phyloP scores from a whole-genome alignment of 2,329 filamentous ascomycete genomes.

The Pseudogymnoascus sp. region DNA sequence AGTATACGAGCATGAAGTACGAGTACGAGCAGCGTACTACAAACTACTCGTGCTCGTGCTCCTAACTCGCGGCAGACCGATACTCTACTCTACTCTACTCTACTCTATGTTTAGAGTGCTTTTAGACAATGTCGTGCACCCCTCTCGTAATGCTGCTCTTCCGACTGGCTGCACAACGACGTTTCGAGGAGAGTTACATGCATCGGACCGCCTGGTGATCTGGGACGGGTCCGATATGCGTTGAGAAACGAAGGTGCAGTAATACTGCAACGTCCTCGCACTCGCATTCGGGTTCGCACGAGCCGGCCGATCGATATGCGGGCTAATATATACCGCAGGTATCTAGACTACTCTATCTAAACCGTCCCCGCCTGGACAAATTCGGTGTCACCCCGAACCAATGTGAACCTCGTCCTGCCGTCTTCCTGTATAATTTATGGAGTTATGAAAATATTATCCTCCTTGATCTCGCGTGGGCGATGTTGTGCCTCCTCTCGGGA shows the following conservation, averaged over 20 bases:
- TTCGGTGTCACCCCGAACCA: not conserved
- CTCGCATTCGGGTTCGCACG: not conserved
- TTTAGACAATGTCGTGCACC: not conserved
- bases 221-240: not conserved
- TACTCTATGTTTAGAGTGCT: conserved; percentile 4
- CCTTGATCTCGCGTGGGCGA: not conserved
- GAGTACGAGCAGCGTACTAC: not conserved
- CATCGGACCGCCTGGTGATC: not conserved
- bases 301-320: conserved; percentile 1
- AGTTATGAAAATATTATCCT: conserved; percentile 1
- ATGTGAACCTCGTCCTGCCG: not conserved
- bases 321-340: not conserved
- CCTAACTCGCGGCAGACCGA: not conserved
- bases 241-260: not conserved
- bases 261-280: not conserved
- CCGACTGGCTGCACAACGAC: not conserved
- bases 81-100: too few relatives aligned
- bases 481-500: not conserved
- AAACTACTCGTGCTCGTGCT: not conserved
- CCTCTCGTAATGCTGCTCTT: not conserved
- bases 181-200: not conserved
- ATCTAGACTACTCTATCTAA: not conserved
- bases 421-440: conserved; percentile 1
- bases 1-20: not conserved
- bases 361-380: not conserved